These are phyloP conservation scores for Hyaloscypha finlandica DNA, from an alignment of 495 filamentous ascomycete species.

Conservation along the genomic window DNA sequence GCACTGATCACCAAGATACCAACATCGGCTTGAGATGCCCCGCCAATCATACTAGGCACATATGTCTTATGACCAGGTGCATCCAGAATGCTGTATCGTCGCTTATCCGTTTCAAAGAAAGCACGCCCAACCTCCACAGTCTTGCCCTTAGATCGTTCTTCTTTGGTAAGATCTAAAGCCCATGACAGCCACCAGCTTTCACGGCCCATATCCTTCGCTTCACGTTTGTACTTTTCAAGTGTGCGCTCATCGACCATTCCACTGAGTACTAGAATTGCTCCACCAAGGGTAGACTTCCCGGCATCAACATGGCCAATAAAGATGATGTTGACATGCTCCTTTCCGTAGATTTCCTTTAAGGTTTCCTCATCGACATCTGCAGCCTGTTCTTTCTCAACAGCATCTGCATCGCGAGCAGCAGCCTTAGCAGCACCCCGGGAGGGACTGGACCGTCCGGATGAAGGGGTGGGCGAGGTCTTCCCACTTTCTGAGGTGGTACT, in stretches of 20 bases:
- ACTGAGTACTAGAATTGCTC: constrained; percentile 85
- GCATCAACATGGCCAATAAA: constrained; percentile 99
- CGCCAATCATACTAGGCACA: constrained; percentile 95
- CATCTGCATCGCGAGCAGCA: constrained; percentile 70
- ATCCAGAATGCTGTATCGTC: constrained; percentile 90
- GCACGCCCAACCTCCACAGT: constrained; percentile 96
- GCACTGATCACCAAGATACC: constrained; percentile 96
- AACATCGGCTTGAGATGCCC: constrained; percentile 94
- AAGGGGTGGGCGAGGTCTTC: constrained; percentile 73
- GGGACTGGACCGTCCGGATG: constrained; percentile 77
- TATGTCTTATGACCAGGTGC: constrained; percentile 97
- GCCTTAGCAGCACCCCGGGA: constrained; percentile 53
- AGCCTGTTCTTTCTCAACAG: constrained; percentile 81
- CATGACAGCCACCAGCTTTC: constrained; percentile 99
- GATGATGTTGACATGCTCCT: constrained; percentile 97
- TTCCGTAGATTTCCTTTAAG: constrained; percentile 94
- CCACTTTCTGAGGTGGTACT: constrained; percentile 48
- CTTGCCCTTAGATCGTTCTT: constrained; percentile 96
- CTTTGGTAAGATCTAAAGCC: constrained; percentile 94
- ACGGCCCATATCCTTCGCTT: constrained; percentile 93
- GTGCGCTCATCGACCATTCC: constrained; percentile 99
- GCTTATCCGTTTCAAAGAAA: constrained; percentile 91
- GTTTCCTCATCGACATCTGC: constrained; percentile 91
- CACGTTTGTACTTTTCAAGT: constrained; percentile 95
- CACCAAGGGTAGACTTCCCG: constrained; percentile 94